Evolutionary conservation across 192 early-diverging fungal genomes (phyloP).

Genomic region (Irineochytrium annulatum): DNA sequence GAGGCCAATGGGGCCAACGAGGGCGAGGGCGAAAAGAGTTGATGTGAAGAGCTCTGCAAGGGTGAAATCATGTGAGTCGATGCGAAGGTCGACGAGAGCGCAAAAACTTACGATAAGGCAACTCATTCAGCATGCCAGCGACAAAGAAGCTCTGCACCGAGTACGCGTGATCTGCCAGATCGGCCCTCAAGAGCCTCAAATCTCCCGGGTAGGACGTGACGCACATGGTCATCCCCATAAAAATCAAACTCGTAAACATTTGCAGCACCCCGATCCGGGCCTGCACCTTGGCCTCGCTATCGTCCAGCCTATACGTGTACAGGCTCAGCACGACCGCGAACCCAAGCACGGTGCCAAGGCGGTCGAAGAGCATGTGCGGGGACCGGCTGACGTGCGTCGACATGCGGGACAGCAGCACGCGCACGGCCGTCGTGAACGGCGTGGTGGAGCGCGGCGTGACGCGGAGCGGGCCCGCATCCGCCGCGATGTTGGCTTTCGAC

Average conservation of each 20-base stretch:
- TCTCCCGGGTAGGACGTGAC: slow-evolving; percentile 39
- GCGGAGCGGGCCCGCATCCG: slow-evolving; percentile 2
- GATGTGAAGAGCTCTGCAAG: slow-evolving; percentile 23
- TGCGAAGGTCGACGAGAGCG: no score
- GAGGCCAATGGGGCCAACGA: slow-evolving; percentile 19
- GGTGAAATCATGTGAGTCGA: background rate
- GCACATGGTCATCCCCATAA: slow-evolving; percentile 44
- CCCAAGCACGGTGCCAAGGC: slow-evolving; percentile 36
- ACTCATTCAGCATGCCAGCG: slow-evolving; percentile 23
- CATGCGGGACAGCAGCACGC: slow-evolving; percentile 28
- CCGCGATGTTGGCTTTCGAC: background rate
- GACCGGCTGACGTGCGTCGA: slow-evolving; percentile 33
- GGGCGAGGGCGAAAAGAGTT: slow-evolving; percentile 25
- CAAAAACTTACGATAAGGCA: slow-evolving; percentile 22
- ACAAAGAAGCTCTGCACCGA: slow-evolving; percentile 36
- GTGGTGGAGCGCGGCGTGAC: slow-evolving; percentile 9
- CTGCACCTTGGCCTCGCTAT: slow-evolving; percentile 30
- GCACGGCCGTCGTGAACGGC: slow-evolving; percentile 15
- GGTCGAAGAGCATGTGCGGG: slow-evolving; percentile 20
- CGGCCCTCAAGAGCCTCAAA: slow-evolving; percentile 28
- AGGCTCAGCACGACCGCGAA: slow-evolving; percentile 38
- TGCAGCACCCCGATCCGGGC: slow-evolving; percentile 37
- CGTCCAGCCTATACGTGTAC: slow-evolving; percentile 27
- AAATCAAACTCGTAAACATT: slow-evolving; percentile 34
- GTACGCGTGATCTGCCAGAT: slow-evolving; percentile 37